phyloP scores from a whole-genome alignment of 345 rosid genomes.

The Corymbia maculata region DNA sequence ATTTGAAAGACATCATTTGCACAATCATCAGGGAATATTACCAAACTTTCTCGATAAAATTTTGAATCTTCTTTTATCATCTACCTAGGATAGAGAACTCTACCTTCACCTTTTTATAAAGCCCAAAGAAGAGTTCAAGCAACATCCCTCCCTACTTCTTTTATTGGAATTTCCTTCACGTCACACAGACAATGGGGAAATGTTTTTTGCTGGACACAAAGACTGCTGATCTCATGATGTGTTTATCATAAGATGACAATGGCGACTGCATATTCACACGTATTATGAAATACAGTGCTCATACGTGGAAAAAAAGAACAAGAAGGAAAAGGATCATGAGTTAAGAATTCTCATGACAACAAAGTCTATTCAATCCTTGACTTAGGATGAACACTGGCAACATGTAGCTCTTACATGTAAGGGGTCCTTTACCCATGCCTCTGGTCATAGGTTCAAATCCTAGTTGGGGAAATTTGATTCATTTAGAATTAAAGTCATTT shows the following conservation, averaged over 20 bases:
- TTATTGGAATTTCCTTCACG: neutral
- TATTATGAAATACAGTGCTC: neutral
- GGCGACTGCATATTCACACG: neutral
- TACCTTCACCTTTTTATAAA: neutral
- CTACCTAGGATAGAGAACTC: neutral
- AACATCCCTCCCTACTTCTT: neutral
- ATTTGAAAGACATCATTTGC: neutral
- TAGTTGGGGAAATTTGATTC: too few species aligned
- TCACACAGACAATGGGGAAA: neutral
- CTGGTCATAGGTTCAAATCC: too few species aligned
- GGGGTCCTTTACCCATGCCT: too few species aligned
- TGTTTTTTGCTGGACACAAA: neutral
- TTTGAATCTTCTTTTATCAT: neutral
- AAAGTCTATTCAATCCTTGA: too few species aligned
- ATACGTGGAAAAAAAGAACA: neutral
- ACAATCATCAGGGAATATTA: neutral
- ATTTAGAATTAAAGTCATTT: too few species aligned
- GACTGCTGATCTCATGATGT: neutral
- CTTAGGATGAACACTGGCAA: too few species aligned
- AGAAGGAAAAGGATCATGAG: neutral
- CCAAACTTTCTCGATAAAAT: neutral
- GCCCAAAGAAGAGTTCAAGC: neutral
- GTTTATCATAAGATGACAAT: neutral
- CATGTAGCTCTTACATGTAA: too few species aligned
- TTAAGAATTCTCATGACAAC: too few species aligned